phyloP scores from a whole-genome alignment of 176 grass and related monocot genomes.

The Eragrostis nindensis region DNA sequence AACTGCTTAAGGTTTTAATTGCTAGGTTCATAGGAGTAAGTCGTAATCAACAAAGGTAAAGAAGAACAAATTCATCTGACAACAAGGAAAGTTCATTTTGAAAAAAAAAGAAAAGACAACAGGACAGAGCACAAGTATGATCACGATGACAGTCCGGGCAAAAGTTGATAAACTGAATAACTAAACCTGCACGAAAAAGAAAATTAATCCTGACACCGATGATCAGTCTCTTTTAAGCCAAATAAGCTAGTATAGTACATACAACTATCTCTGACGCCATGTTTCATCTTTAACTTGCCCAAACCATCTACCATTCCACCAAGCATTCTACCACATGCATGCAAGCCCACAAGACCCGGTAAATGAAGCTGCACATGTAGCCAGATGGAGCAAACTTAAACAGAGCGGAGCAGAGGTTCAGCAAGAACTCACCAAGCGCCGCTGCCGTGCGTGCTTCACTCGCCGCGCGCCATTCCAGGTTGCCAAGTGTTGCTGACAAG shows the following conservation, averaged over 20 bases:
- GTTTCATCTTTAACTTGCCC: neutral
- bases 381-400: neutral
- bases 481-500: no score
- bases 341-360: no score
- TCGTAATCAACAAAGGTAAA: neutral
- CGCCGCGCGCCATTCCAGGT: neutral
- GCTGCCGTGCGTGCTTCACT: neutral
- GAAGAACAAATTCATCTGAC: neutral
- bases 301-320: no score
- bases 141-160: no score
- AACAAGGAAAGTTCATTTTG: neutral
- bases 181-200: no score
- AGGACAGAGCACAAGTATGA: no score
- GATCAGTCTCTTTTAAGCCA: no score
- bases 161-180: no score
- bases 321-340: neutral
- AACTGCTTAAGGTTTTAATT: neutral
- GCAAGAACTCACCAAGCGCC: slow-evolving; percentile 27
- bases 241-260: neutral
- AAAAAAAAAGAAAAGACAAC: no score
- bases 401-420: neutral
- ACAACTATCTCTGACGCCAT: no score
- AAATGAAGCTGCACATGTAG: no score
- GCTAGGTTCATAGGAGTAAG: no score
- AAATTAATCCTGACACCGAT: neutral